Percentiles rank a stretch among this genome's conserved stretches.
phyloP scores from a whole-genome alignment of 2,329 filamentous ascomycete genomes.

The Huntiella bhutanensis region DNA sequence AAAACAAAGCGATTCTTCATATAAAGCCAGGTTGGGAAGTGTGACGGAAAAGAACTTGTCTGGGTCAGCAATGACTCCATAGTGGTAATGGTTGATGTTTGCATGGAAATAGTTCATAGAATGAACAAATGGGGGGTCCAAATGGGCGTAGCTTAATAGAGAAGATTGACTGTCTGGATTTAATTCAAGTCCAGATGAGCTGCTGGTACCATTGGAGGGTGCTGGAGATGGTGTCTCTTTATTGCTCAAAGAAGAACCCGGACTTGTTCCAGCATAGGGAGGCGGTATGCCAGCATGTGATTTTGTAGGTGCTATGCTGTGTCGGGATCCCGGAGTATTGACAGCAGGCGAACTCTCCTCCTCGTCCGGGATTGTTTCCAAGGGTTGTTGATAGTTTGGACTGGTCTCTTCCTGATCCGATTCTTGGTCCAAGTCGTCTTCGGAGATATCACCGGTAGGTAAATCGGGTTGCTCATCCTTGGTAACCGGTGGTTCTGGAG shows the following conservation, averaged over 20 bases:
- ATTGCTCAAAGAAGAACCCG: conserved; percentile 18
- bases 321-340: conserved; percentile 14
- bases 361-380: conserved; percentile 37
- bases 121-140: conserved; percentile 52
- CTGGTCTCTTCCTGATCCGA: no score
- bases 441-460: no score
- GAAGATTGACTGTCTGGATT: not conserved
- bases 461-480: not conserved
- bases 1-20: conserved; percentile 63
- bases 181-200: conserved; percentile 5
- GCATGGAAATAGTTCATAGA: conserved; percentile 64
- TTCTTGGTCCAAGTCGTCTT: no score
- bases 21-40: conserved; percentile 52
- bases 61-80: conserved; percentile 53
- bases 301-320: conserved; percentile 12
- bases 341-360: conserved; percentile 21
- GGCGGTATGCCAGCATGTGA: conserved; percentile 11
- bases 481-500: not conserved
- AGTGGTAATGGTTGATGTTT: conserved; percentile 65
- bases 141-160: conserved; percentile 30
- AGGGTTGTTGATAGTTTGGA: conserved; percentile 6
- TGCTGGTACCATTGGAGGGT: conserved; percentile 6
- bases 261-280: conserved; percentile 18
- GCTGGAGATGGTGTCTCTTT: conserved; percentile 6
- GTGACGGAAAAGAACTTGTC: conserved; percentile 55